Evolutionary conservation across 2,329 filamentous ascomycete genomes (phyloP), one percentile per base, ranked within the genome.

Genomic region (Elsinoe ampelina): DNA sequence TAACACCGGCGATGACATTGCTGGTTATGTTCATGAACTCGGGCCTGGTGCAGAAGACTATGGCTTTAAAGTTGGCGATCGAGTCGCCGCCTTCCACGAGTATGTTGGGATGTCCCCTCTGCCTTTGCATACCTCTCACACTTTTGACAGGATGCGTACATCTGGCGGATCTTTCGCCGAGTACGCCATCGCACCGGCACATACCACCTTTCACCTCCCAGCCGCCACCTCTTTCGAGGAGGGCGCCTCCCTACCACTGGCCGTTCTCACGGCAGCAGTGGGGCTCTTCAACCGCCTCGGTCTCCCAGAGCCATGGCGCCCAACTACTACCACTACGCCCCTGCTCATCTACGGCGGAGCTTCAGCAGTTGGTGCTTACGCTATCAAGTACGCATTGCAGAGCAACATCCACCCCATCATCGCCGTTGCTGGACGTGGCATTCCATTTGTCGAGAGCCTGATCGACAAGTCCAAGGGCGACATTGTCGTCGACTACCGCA

Each of bases 121-220:
- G n/a, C n/a, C n/a, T n/a, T n/a, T n/a, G n/a, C n/a, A n/a, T n/a
- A n/a, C n/a, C n/a, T n/a, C n/a, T n/a, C n/a, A n/a, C n/a, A n/a
- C n/a, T n/a, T n/a, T n/a, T n/a, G n/a, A n/a, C 50, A 54, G 50
- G 12, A 82, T 84, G 74, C 62, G 68, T 42, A 68, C 70, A 0
- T 71, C 75, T 0, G 65, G 73, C 35, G 83, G 83, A 2, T 75
- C 72, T 6, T 86, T 77, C 59, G 83, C 82, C 2, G 81, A 85
- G 63, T 85, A 84, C 61, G 78, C 80, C 2, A 68, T 84, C 10
- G 76, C 77, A 0, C 77, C 73, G 68, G 73, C 75, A 34, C 72
- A 79, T 62, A 80, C 80, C 0, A 82, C 80, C 0, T 82, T 83
- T 63, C 77, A 77, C 61, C 69, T 82, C 15, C 77, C 80, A 0